These are phyloP conservation scores for Xylaria sp. DNA, from an alignment of 2,329 filamentous ascomycete species.

Conservation along the genomic window DNA sequence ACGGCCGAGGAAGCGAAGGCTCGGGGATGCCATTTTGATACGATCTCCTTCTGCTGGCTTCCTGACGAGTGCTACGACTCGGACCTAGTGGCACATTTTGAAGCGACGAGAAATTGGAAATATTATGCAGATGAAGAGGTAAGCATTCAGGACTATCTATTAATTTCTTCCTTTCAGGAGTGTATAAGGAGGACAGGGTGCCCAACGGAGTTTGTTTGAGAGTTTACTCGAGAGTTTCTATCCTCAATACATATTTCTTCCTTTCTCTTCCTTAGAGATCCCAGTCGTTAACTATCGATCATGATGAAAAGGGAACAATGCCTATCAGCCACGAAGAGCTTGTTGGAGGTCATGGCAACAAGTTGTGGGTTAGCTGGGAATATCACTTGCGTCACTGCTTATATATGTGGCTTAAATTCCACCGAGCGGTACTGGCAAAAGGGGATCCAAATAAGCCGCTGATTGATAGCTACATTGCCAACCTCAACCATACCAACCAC, in stretches of 20 bases:
- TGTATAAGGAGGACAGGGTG: not conserved
- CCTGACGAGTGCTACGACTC: conserved; percentile 44
- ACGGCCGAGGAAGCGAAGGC: conserved; percentile 38
- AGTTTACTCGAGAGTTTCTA: not conserved
- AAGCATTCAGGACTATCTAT: not conserved
- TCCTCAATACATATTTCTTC: not conserved
- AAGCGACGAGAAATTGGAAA: conserved; percentile 17
- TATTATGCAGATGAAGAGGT: conserved; percentile 26
- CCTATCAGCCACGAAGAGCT: conserved; percentile 31
- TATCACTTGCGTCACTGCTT: conserved; percentile 42
- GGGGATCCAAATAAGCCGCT: conserved; percentile 6
- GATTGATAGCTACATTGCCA: conserved; percentile 41
- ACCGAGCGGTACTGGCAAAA: conserved; percentile 32
- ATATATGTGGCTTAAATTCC: conserved; percentile 42
- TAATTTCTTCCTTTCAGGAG: not conserved
- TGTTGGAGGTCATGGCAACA: conserved; percentile 25
- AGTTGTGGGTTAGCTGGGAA: conserved; percentile 36
- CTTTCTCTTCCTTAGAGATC: not conserved
- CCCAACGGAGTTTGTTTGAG: not conserved
- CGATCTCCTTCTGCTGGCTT: conserved; percentile 45
- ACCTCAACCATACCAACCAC: conserved; percentile 39
- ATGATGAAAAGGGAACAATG: conserved; percentile 29
- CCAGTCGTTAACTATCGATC: conserved; percentile 7
- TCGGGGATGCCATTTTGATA: conserved; percentile 44
- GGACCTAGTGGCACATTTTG: conserved; percentile 40